These are phyloP conservation scores for Moringa oleifera DNA, from an alignment of 345 rosid species.

Conservation along the genomic window DNA sequence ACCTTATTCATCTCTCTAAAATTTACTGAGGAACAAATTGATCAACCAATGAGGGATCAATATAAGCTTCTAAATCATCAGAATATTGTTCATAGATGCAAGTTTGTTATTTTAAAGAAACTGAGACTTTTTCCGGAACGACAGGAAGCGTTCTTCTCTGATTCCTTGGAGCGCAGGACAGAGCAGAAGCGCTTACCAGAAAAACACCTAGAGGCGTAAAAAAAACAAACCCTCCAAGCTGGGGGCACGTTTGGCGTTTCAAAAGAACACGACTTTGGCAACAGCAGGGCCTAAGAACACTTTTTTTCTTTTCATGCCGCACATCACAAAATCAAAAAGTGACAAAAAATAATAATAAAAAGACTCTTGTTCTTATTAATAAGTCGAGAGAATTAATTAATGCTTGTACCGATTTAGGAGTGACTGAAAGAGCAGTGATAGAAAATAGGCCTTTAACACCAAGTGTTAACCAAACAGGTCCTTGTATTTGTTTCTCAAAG, in stretches of 20 bases:
- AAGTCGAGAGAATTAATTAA: too few relatives aligned
- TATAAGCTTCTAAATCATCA: background rate
- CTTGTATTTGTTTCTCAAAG: background rate
- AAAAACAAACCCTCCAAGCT: background rate
- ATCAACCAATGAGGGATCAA: background rate
- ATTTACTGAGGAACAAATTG: background rate
- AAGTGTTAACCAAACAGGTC: slow-evolving; percentile 15
- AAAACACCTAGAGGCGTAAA: background rate
- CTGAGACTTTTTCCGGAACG: background rate
- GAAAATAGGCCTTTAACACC: background rate
- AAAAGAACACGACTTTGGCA: background rate
- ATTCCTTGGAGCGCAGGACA: slow-evolving; percentile 26
- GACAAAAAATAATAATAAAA: too few relatives aligned
- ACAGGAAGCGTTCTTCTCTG: slow-evolving; percentile 9
- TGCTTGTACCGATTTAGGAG: too few relatives aligned
- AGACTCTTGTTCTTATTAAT: too few relatives aligned
- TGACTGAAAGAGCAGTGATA: too few relatives aligned
- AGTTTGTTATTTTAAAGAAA: background rate
- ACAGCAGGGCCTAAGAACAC: background rate
- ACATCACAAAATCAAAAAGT: too few relatives aligned
- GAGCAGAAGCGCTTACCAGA: background rate
- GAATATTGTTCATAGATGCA: background rate
- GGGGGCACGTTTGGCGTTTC: slow-evolving; percentile 19
- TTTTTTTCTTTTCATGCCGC: background rate
- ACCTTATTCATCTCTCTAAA: background rate